Evolutionary conservation across 2,329 filamentous ascomycete genomes (phyloP).

Genomic region (Grosmannia serpens): DNA sequence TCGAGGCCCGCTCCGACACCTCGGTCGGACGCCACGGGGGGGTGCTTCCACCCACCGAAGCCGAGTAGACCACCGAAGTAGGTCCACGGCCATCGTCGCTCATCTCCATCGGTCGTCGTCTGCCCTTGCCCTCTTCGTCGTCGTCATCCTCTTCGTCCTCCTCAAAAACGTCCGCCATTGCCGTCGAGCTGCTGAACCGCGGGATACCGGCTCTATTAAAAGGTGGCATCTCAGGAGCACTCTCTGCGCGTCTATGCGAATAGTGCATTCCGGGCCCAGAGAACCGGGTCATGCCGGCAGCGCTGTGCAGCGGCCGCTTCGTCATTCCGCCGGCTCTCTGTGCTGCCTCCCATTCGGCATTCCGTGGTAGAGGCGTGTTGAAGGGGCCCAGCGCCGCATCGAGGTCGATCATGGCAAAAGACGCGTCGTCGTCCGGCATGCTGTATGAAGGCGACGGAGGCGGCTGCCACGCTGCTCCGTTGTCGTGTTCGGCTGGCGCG

Average conservation of each 20-base stretch:
- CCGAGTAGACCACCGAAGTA: constrained; percentile 1
- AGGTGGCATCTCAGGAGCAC: constrained; percentile 65
- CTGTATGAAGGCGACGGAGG: constrained; percentile 16
- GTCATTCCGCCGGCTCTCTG: constrained; percentile 44
- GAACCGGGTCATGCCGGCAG: constrained; percentile 58
- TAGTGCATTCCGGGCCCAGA: constrained; percentile 60
- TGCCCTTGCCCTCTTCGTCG: neutral
- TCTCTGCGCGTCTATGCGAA: constrained; percentile 64
- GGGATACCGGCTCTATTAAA: constrained; percentile 57
- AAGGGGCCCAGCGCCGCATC: constrained; percentile 90
- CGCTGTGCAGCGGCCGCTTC: constrained; percentile 65
- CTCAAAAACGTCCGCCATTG: constrained; percentile 80
- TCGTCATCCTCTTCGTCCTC: constrained; percentile 57
- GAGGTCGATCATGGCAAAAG: constrained; percentile 79
- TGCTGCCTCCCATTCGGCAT: constrained; percentile 56
- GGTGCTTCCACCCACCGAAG: constrained; percentile 2
- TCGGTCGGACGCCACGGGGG: neutral
- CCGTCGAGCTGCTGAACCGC: constrained; percentile 53
- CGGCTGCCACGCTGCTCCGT: constrained; percentile 23
- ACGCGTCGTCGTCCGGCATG: constrained; percentile 47
- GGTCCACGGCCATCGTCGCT: neutral
- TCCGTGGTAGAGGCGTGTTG: constrained; percentile 60
- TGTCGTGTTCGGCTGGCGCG: constrained; percentile 15
- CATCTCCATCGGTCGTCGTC: neutral
- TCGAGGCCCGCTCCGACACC: constrained; percentile 4